Evolutionary conservation across 495 filamentous ascomycete genomes (phyloP), one percentile per base, ranked within the genome.

Genomic region (Bathelium albidoporum): DNA sequence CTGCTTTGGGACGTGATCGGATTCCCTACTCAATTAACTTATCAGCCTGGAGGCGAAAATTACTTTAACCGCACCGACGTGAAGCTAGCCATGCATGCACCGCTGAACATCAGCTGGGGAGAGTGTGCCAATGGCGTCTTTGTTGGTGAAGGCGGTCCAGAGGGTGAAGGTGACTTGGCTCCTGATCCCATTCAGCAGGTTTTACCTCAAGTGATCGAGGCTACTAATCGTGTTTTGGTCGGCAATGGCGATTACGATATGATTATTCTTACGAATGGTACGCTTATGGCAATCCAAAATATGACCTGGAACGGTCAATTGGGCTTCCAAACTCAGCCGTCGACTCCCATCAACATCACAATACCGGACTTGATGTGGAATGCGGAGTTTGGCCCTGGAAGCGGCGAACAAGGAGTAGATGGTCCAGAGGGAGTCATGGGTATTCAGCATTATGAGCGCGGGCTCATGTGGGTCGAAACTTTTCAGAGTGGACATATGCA

Each of bases 381-480:
- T 20, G 58, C 43, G 18, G 59, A 62, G 1, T 70, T 72, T 31
- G 61, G 61, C 16, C 41, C 36, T 7, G n/a, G n/a, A 3, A 66
- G 41, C 59, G 69, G 69, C 7, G 41, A 62, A 24, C 66, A 62
- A 2, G 64, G 61, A 1, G 41, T 53, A 20, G 70, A 69, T 45
- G 60, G 62, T 29, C 62, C 64, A 68, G 58, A 82, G 71, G 71
- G 71, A 0, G 64, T 70, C 60, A 77, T 76, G 73, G 73, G 73
- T 0, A 62, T 73, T 4, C 70, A 72, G 62, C 71, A 74, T 68
- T 72, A 60, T 63, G 72, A 76, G 59, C 39, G 70, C 1, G 72
- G 71, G 0, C 45, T 72, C 22, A 74, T 74, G 43, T 49, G 10
- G 10, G 43, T 20, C 9, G 43, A 49, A 18, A 49, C 43, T 18